Conservation (phyloP, 345 rosid species). For the Eutrema yunnanense region DNA sequence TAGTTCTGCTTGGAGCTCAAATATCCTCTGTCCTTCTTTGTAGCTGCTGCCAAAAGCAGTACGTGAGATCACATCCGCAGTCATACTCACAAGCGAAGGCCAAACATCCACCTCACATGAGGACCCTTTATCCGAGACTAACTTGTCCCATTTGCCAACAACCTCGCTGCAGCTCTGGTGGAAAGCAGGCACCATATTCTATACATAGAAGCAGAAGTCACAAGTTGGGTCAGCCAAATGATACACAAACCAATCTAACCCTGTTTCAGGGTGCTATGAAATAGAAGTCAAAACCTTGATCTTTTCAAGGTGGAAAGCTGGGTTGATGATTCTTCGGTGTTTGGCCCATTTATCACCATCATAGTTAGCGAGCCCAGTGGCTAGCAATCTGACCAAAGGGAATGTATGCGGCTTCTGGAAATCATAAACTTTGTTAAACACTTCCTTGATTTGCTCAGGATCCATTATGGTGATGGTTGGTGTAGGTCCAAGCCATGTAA, state of each 20-base stretch:
- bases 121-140: background rate
- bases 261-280: background rate
- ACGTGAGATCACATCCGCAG: constrained; percentile 38
- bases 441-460: constrained; percentile 34
- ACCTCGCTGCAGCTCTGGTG: constrained; percentile 27
- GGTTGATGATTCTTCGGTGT: constrained; percentile 37
- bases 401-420: constrained; percentile 19
- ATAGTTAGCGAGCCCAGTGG: background rate
- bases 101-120: constrained; percentile 36
- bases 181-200: constrained; percentile 32
- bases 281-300: constrained; percentile 24
- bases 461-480: constrained; percentile 35
- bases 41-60: constrained; percentile 67
- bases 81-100: constrained; percentile 21
- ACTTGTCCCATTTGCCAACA: constrained; percentile 28
- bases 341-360: constrained; percentile 41
- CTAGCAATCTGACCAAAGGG: constrained; percentile 7
- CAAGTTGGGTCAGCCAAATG: background rate
- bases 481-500: constrained; percentile 38
- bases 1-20: constrained; percentile 40
- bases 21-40: constrained; percentile 60
- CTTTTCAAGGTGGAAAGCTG: constrained; percentile 40
- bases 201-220: background rate
- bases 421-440: constrained; percentile 28
- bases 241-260: background rate